Evolutionary conservation across 1,284 basidiomycete species (phyloP).

Genomic region (Schizophyllum commune): DNA sequence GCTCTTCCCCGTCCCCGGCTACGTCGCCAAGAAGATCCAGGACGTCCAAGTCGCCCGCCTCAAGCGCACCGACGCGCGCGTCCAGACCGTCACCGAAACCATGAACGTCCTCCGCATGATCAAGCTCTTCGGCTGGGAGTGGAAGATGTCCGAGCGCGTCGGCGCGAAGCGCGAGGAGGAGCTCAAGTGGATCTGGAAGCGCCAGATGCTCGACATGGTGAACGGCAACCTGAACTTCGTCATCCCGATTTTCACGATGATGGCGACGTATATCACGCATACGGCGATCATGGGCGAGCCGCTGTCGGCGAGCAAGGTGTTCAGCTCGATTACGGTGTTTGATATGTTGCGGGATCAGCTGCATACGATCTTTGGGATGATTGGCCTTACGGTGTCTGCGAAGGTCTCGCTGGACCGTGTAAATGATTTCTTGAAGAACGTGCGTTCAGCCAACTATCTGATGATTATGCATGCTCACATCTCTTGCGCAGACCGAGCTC

Average conservation of each 20-base stretch:
- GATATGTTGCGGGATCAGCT: slow-evolving; percentile 24
- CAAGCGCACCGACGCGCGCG: slow-evolving; percentile 36
- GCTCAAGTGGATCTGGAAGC: slow-evolving; percentile 37
- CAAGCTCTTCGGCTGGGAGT: slow-evolving; percentile 69
- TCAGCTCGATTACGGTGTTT: slow-evolving; percentile 24
- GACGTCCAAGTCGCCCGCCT: slow-evolving; percentile 14
- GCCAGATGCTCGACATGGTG: slow-evolving; percentile 34
- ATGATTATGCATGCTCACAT: too few species aligned
- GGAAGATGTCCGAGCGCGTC: slow-evolving; percentile 42
- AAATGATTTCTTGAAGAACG: slow-evolving; percentile 33
- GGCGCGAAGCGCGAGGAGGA: slow-evolving; percentile 48
- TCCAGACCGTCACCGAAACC: slow-evolving; percentile 46
- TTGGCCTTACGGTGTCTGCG: background rate
- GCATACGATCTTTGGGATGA: background rate
- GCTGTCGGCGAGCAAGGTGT: slow-evolving; percentile 16
- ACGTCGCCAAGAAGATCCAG: slow-evolving; percentile 29
- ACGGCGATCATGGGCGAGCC: slow-evolving; percentile 21
- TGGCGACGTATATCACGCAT: slow-evolving; percentile 14
- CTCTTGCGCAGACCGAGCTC: slow-evolving; percentile 35
- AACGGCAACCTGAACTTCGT: slow-evolving; percentile 31
- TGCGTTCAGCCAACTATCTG: slow-evolving; percentile 3
- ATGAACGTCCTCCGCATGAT: slow-evolving; percentile 51
- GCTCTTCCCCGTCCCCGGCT: slow-evolving; percentile 46
- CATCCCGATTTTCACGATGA: slow-evolving; percentile 13
- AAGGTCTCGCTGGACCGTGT: slow-evolving; percentile 35